Percentiles rank a stretch among this genome's conserved stretches.
Evolutionary conservation across 345 rosid genomes (phyloP).

Genomic region (Iberis pinnata): DNA sequence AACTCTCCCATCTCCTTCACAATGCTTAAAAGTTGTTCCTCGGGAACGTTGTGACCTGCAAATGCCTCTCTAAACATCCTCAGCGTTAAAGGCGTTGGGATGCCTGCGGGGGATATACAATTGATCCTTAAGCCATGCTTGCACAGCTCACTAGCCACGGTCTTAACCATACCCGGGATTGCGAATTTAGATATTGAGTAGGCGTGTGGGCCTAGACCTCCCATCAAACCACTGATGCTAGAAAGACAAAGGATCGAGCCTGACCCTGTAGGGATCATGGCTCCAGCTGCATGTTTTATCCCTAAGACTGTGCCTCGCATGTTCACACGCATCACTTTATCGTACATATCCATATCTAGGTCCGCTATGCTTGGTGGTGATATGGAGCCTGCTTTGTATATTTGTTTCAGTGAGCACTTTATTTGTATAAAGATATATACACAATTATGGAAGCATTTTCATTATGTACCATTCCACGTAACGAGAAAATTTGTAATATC

Average conservation of each 20-base stretch:
- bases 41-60: conserved; percentile 29
- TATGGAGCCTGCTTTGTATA: conserved; percentile 26
- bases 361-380: conserved; percentile 53
- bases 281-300: conserved; percentile 73
- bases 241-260: conserved; percentile 73
- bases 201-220: conserved; percentile 67
- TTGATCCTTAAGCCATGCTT: conserved; percentile 52
- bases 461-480: no score
- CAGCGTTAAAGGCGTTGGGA: conserved; percentile 49
- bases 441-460: no score
- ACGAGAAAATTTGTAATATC: no score
- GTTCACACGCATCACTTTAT: conserved; percentile 58
- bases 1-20: conserved; percentile 56
- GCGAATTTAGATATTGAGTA: conserved; percentile 59
- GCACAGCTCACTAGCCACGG: conserved; percentile 61
- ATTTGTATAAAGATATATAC: no score
- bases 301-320: conserved; percentile 52
- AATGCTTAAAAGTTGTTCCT: conserved; percentile 40
- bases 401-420: no score
- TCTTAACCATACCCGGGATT: conserved; percentile 57
- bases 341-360: conserved; percentile 54
- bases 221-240: conserved; percentile 69
- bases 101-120: conserved; percentile 60
- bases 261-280: conserved; percentile 53
- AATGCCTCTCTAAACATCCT: conserved; percentile 28